Base-by-base conservation (phyloP, 306 rosid species). In the Sphenostylis stenocarpa region DNA sequence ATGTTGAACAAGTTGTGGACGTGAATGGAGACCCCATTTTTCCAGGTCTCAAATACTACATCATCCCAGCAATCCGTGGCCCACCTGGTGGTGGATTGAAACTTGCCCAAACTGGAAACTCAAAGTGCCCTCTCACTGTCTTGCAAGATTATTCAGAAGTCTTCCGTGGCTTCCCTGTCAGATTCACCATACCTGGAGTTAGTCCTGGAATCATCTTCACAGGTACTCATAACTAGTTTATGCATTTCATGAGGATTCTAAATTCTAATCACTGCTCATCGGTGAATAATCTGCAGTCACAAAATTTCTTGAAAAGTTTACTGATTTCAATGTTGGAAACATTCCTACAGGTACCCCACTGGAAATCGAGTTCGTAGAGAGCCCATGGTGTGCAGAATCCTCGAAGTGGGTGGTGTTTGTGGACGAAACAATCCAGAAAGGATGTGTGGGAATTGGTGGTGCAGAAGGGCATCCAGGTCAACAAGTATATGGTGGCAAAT, bases 381-480 rank as follows among this genome's bases (percentile, higher is more conserved):
- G 20, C 39, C 61, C 62, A 0, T 0, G 8, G 0, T 57, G 82
- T 44, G 52, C 62, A 20, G 29, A 19, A 44, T 56, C 82, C 0
- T 56, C 76, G 0, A 68, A 68, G 6, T 77, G 82, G 82, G 0
- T 16, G 3, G 33, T 49, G 13, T 62, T 79, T 62, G 51, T 70
- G 73, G 82, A 70, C 16, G 34, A 69, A 19, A 47, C n/a, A 0
- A 58, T 60, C 28, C 2, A 15, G 10, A 44, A 78, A 20, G 63
- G 55, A 3, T 79, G 65, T 14, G 56, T 79, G 34, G 82, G 77
- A 0, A 70, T 79, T 48, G 83, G 83, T 7, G 73, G 61, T 4
- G 1, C 78, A 3, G 4, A 52, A 15, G 60, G 45, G 10, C 73
- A 79, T 44, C 73, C 83, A 0, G 29, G 47, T 0, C n/a, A 51